Percentiles rank a stretch among this genome's conserved stretches.
These are phyloP conservation scores for Talaromyces amestolkiae DNA, from an alignment of 2,329 filamentous ascomycete genomes.

Conservation along the genomic window DNA sequence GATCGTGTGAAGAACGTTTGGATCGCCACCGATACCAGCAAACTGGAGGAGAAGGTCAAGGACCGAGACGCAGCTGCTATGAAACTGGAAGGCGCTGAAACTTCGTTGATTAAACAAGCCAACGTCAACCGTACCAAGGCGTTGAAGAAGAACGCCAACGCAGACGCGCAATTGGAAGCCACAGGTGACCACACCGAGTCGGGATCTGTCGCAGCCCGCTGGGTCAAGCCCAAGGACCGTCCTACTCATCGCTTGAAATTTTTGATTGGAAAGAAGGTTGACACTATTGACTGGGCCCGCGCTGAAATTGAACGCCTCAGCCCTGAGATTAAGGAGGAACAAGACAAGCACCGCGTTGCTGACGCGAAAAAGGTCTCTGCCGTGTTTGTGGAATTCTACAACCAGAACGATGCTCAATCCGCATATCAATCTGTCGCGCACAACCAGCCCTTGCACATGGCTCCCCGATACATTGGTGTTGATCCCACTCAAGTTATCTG, in stretches of 20 bases:
- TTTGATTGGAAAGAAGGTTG: conserved; percentile 80
- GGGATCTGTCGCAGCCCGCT: conserved; percentile 69
- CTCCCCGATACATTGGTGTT: conserved; percentile 79
- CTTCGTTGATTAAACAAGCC: conserved; percentile 75
- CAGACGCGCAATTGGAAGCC: conserved; percentile 42
- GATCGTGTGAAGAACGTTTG: conserved; percentile 78
- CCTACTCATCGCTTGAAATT: conserved; percentile 72
- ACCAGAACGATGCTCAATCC: conserved; percentile 77
- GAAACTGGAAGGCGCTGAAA: conserved; percentile 82
- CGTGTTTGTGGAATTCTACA: conserved; percentile 87
- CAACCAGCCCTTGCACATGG: conserved; percentile 82
- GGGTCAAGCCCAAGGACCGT: conserved; percentile 69
- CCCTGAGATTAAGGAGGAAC: conserved; percentile 66
- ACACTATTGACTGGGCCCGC: conserved; percentile 89
- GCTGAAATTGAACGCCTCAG: conserved; percentile 72
- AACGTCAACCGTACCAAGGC: conserved; percentile 70
- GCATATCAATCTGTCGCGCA: conserved; percentile 86
- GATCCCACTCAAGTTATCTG: conserved; percentile 81
- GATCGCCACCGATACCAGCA: conserved; percentile 73
- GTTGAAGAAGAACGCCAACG: conserved; percentile 56
- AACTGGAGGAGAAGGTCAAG: conserved; percentile 76
- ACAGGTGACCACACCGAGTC: conserved; percentile 59
- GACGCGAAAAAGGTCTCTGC: conserved; percentile 67
- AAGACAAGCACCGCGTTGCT: conserved; percentile 64
- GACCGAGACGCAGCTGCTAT: conserved; percentile 76